A percentile compares a stretch with the other conserved stretches of the same genome.
phyloP scores from a whole-genome alignment of 345 rosid genomes.

The Hirschfeldia incana region DNA sequence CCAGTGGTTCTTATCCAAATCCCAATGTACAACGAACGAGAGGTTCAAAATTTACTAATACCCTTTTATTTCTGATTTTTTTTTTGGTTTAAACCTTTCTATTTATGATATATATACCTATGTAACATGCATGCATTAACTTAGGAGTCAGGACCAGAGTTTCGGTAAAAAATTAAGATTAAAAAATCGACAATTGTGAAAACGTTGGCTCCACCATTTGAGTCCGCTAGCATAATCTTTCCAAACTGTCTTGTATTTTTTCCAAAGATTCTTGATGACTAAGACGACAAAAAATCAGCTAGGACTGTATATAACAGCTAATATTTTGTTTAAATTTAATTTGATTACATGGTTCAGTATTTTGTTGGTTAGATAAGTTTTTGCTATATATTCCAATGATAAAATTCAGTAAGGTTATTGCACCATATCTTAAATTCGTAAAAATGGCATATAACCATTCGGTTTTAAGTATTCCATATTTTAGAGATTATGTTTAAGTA shows the following conservation, averaged over 20 bases:
- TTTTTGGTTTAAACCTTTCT: too few relatives aligned
- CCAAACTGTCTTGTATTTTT: neutral
- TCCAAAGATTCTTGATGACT: neutral
- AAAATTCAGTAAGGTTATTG: neutral
- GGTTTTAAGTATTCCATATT: neutral
- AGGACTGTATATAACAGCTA: neutral
- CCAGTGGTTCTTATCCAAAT: constrained; percentile 34
- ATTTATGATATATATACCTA: neutral
- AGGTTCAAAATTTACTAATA: neutral
- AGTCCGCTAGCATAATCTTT: neutral
- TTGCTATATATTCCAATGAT: neutral
- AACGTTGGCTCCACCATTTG: constrained; percentile 2
- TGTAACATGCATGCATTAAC: neutral
- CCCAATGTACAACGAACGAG: constrained; percentile 36
- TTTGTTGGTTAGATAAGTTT: neutral
- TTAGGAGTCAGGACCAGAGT: neutral
- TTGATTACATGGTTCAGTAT: neutral
- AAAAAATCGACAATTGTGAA: neutral
- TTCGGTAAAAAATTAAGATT: neutral
- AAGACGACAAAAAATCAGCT: neutral
- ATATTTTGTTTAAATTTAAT: neutral
- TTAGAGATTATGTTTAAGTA: neutral
- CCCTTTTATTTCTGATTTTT: too few relatives aligned
- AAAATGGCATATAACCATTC: neutral
- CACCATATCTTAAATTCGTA: neutral